Base-by-base conservation (phyloP, 1,284 basidiomycete genomes). In the Puccinia polysora region DNA sequence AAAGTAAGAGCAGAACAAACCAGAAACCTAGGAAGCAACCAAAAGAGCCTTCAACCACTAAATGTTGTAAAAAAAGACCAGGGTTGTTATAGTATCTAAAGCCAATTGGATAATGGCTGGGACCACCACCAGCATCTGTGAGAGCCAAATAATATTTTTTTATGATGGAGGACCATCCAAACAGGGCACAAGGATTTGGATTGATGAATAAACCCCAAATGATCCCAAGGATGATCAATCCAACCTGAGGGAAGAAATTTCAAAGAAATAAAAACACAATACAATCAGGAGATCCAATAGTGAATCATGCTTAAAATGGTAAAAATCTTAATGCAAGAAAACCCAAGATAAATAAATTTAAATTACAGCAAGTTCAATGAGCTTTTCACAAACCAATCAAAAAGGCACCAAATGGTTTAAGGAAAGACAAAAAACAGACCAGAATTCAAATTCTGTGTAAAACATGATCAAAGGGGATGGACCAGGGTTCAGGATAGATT, bases 301-400 rank as follows among this genome's bases (percentile, higher is more conserved):
- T 25, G 32, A 20, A 5, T 10, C 15, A 25, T 43, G 32, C 50
- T 56, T 47, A 69, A 53, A 34, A 90, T 89, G 2, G 88, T 89
- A 63, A 90, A 80, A 23, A 91, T 87, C 80, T 91, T 90, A 80
- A 90, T 87, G 6, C 87, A 87, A 8, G 84, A 84, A 77, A 79
- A 75, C 85, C 86, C 59, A 23, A 40, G 20, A 65, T 34, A 55
- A n/a, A 18, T 5, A 1, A 2, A 20, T 14, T 25, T 6, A 7
- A 28, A 14, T 15, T 8, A 14, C 49, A 8, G 14, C n/a, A n/a
- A n/a, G n/a, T n/a, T n/a, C n/a, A n/a, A n/a, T n/a, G n/a, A n/a
- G n/a, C n/a, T n/a, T n/a, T n/a, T n/a, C n/a, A n/a, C n/a, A n/a
- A 45, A 45, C 10, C n/a, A 45, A n/a, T 45, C 10, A 45, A n/a